Base-by-base conservation (phyloP, 2,329 filamentous ascomycete genomes). In the Phyllosticta paracitricarpa region DNA sequence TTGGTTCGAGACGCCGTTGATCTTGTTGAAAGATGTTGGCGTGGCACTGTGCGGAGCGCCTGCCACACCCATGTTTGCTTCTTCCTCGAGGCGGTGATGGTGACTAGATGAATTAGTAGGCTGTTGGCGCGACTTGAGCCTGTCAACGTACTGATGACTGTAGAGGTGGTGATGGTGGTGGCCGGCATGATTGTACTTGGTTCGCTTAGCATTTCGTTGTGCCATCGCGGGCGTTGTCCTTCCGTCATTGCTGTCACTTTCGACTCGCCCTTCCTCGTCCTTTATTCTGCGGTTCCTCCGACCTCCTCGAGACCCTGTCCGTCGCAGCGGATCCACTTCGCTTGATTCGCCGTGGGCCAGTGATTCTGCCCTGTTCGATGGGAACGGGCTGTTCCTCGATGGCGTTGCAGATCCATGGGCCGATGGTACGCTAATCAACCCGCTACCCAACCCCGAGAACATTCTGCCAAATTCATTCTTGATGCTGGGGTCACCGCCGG, bases 381-480 rank as follows among this genome's bases (percentile, higher is more conserved):
- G 65, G 67, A 75, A 79, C 1, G 82, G 81, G 65, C 80, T 83
- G 30, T 76, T 72, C 35, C 76, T 74, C 59, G 81, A 77, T 12
- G 83, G 83, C 7, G 83, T 85, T 1, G 80, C 77, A 10, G 76
- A 77, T 17, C 79, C 79, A 65, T 79, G 81, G n/a, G 73, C 77
- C 40, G 77, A 75, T n/a, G 72, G 79, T 28, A 76, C 75, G 64
- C 79, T 80, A 30, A 84, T 83, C 19, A 87, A 79, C 40, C 86
- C 86, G 71, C 84, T 86, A 17, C 86, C 92, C 66, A 97, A 91
- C n/a, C 93, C 93, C 19, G 90, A 91, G 75, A 96, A 97, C 81
- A 97, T 96, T 64, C 91, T 87, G 28, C 92, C 92, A 71, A 97
- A 92, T 72, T 97, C 93, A 71, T 87, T 95, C 79, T 97, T 96